Base-by-base conservation (phyloP, 2,329 filamentous ascomycete species). In the Alternaria brassicicola region DNA sequence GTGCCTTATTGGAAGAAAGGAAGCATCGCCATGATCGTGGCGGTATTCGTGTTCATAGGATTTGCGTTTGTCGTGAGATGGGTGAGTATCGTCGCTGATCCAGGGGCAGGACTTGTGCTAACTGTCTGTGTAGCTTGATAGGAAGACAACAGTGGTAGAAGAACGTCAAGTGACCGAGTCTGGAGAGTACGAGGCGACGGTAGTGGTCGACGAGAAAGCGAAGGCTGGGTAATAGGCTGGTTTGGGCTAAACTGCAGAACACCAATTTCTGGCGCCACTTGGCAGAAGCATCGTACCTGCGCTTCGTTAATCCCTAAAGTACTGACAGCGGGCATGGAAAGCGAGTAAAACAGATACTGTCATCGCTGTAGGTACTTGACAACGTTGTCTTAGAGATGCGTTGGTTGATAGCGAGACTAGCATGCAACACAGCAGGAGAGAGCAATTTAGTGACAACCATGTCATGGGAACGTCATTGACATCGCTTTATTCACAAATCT, bases 1-100 rank as follows among this genome's bases (percentile, higher is more conserved):
- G 78, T 75, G 0, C 78, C 79, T 1, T 80, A 80, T 54, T 81
- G 79, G 71, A 72, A 62, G 38, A 78, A 76, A 49, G 76, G 76
- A 0, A 67, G 63, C 1, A 76, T 78, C 23, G 65, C 74, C 5
- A 77, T 78, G 74, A 60, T 78, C 17, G 65, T 68, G 10, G 69
- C 69, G 2, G 57, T 57, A 13, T 64, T 65, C 50, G 64, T 61
- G 1, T 69, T 67, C 8, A 33, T 64, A 1, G 66, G 52, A 2
- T 50, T 36, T 3, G 39, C 57, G 6, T 61, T 65, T 6, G 35
- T 62, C 15, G 61, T 67, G 1, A 48, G 54, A 61, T 67, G 66
- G 64, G 66, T 67, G 57, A 64, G 66, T 60, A 4, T 31, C 7
- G 12, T 25, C 4, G 28, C 38, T 21, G n/a, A 6, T 10, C 10